A percentile compares a stretch with the other conserved stretches of the same genome.
Evolutionary conservation across 192 early-diverging fungal species (phyloP).

Genomic region (Umbelopsis isabellina): DNA sequence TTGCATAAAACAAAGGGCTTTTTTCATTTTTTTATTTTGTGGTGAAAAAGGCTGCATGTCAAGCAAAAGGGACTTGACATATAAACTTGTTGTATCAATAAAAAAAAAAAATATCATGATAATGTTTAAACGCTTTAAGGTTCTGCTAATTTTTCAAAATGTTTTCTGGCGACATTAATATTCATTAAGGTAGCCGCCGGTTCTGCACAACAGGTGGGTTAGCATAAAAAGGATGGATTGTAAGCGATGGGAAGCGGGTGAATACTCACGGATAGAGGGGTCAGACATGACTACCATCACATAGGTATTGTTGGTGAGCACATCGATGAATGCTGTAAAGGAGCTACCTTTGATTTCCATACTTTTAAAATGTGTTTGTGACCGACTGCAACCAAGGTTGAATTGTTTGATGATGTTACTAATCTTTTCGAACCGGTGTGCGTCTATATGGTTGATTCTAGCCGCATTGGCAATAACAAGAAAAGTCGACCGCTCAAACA

Average conservation of each 20-base stretch:
- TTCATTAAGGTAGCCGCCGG: conserved; percentile 82
- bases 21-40: background rate
- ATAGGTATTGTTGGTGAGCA: conserved; percentile 83
- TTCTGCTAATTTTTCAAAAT: conserved; percentile 79
- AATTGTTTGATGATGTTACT: conserved; percentile 93
- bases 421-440: conserved; percentile 88
- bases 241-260: no score
- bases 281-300: conserved; percentile 89
- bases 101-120: conserved; percentile 10
- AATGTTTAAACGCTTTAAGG: background rate
- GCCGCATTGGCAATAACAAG: conserved; percentile 88
- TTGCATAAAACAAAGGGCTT: background rate
- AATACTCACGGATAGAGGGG: conserved; percentile 74
- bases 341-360: conserved; percentile 83
- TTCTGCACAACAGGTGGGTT: conserved; percentile 47
- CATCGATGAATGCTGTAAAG: conserved; percentile 80
- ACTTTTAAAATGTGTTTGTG: conserved; percentile 82
- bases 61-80: no score
- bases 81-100: conserved; percentile 2
- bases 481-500: conserved; percentile 96
- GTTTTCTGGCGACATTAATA: conserved; percentile 76
- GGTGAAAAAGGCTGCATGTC: background rate
- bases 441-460: conserved; percentile 59
- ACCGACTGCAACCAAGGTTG: conserved; percentile 80
- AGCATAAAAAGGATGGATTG: background rate